Conservation (phyloP, 129 eudicot genomes). For the Artemisia tridentata region DNA sequence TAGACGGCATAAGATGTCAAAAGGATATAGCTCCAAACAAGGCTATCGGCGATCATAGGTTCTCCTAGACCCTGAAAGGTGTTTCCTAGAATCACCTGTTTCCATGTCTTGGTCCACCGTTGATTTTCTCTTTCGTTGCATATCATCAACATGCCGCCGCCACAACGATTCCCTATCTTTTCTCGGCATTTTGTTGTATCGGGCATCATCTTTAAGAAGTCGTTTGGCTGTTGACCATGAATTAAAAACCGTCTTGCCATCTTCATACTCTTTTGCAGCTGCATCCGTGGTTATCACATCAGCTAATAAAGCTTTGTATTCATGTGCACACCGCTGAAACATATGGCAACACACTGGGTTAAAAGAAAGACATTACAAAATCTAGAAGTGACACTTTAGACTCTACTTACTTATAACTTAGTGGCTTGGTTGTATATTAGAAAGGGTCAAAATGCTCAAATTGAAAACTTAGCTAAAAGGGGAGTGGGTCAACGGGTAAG, state of each 20-base stretch:
- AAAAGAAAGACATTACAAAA: neutral
- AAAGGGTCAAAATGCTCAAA: neutral
- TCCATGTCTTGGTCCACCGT: constrained; percentile 41
- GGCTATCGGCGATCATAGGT: constrained; percentile 43
- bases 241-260: constrained; percentile 67
- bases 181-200: constrained; percentile 83
- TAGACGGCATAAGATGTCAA: constrained; percentile 3
- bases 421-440: neutral
- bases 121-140: constrained; percentile 52
- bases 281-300: constrained; percentile 72
- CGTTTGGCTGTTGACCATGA: constrained; percentile 97
- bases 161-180: constrained; percentile 87
- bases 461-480: neutral
- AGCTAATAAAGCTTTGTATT: constrained; percentile 56
- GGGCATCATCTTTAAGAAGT: constrained; percentile 56
- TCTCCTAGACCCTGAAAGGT: constrained; percentile 48
- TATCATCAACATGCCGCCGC: constrained; percentile 83
- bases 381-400: neutral
- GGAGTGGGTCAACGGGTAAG: neutral
- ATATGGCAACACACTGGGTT: neutral
- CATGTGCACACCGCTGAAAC: constrained; percentile 63
- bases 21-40: neutral
- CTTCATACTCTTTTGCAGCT: constrained; percentile 62
- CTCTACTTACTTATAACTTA: neutral
- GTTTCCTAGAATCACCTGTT: constrained; percentile 52